A percentile compares a stretch with the other conserved stretches of the same genome.
Evolutionary conservation across 371 early-diverging fungal species (phyloP).

Genomic region (Gilbertella persicaria): DNA sequence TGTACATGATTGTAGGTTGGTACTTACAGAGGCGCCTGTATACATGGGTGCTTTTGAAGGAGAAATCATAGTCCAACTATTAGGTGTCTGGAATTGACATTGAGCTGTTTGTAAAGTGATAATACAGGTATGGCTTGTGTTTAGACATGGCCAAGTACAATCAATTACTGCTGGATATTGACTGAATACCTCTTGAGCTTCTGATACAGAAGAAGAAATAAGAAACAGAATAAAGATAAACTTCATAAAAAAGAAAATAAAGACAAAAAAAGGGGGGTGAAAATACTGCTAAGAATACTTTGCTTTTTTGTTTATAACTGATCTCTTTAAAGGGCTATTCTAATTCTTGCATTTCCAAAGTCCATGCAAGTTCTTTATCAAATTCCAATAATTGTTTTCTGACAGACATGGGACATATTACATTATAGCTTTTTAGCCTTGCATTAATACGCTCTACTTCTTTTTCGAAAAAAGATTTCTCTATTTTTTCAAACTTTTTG

Average conservation of each 20-base stretch:
- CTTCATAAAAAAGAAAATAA: no score
- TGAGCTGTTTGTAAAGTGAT: slow-evolving; percentile 1
- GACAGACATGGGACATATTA: slow-evolving; percentile 35
- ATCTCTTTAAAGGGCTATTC: no score
- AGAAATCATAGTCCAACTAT: slow-evolving; percentile 6
- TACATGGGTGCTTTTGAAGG: slow-evolving; percentile 10
- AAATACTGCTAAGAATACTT: no score
- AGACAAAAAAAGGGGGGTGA: no score
- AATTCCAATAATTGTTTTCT: slow-evolving; percentile 25
- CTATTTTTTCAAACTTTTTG: slow-evolving; percentile 12
- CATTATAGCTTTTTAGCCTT: slow-evolving; percentile 34
- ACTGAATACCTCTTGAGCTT: neutral
- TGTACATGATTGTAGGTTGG: neutral
- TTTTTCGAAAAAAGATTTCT: slow-evolving; percentile 20
- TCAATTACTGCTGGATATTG: slow-evolving; percentile 4
- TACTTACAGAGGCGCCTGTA: slow-evolving; percentile 7
- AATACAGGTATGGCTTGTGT: neutral
- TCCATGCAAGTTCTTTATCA: slow-evolving; percentile 17
- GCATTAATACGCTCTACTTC: slow-evolving; percentile 14
- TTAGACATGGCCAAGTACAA: slow-evolving; percentile 21
- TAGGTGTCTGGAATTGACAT: neutral
- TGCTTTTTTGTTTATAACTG: no score
- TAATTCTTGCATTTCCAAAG: neutral
- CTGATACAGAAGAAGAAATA: neutral
- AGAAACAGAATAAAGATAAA: no score